Evolutionary conservation across 306 rosid genomes (phyloP).

Genomic region (Datisca glomerata): DNA sequence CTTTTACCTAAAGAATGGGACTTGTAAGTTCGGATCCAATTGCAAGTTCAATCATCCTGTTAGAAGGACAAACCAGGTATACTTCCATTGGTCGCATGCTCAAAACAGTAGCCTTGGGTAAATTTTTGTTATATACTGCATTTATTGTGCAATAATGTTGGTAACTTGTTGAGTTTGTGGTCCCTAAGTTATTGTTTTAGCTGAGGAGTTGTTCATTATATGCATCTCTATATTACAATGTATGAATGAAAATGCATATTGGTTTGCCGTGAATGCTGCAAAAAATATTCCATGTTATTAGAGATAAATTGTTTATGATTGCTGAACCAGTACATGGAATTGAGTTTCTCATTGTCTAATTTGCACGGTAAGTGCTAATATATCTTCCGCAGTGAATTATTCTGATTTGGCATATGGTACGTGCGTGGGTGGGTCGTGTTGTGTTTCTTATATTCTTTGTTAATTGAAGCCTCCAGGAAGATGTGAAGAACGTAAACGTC

Average conservation of each 20-base stretch:
- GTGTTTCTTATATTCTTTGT: no score
- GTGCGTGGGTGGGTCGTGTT: no score
- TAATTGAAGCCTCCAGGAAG: no score
- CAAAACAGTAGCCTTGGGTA: neutral
- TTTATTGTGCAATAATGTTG: neutral
- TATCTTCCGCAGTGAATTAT: no score
- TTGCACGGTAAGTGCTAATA: no score
- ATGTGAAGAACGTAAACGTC: no score
- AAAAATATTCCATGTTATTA: no score
- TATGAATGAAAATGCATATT: neutral
- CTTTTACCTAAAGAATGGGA: constrained; percentile 72
- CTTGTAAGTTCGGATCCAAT: constrained; percentile 74
- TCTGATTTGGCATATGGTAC: no score
- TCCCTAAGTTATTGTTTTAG: neutral
- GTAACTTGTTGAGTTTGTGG: no score
- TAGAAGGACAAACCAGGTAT: constrained; percentile 52
- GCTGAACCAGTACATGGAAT: no score
- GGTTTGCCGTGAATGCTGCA: neutral
- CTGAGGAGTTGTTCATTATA: neutral
- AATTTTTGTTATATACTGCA: neutral
- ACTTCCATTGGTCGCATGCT: constrained; percentile 1
- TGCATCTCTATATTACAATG: neutral
- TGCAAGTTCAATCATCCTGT: constrained; percentile 92
- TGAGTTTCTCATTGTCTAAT: no score
- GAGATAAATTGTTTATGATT: no score